phyloP scores from a whole-genome alignment of 1,284 basidiomycete genomes.

The Sanguinoderma infundibulare region DNA sequence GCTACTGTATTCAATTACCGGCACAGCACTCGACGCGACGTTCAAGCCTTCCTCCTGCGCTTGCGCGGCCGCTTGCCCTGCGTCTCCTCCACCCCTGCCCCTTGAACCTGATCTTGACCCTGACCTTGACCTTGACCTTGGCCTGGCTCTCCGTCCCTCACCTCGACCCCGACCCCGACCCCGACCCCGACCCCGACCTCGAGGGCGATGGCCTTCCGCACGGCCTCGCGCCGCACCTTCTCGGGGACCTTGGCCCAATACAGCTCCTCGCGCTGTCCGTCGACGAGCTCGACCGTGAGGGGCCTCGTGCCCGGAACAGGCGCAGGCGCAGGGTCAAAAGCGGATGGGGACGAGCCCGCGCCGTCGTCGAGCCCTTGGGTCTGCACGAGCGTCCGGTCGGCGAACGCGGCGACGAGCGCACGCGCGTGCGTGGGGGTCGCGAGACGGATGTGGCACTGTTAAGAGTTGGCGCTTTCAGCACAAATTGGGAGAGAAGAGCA shows the following conservation, averaged over 20 bases:
- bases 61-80: slow-evolving; percentile 25
- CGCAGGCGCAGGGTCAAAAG: neutral
- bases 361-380: slow-evolving; percentile 44
- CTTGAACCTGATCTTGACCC: neutral
- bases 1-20: no score
- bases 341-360: slow-evolving; percentile 10
- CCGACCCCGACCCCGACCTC: neutral
- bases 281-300: slow-evolving; percentile 58
- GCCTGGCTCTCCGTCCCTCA: neutral
- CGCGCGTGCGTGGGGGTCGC: slow-evolving; percentile 52
- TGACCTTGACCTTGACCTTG: neutral
- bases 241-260: slow-evolving; percentile 82
- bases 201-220: slow-evolving; percentile 46
- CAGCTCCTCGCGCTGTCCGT: slow-evolving; percentile 64
- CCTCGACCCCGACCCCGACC: neutral
- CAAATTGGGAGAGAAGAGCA: neutral
- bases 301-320: slow-evolving; percentile 30
- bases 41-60: slow-evolving; percentile 20
- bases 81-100: neutral
- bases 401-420: slow-evolving; percentile 52
- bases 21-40: neutral
- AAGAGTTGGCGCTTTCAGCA: neutral
- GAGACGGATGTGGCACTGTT: slow-evolving; percentile 75
- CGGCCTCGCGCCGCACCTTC: slow-evolving; percentile 65
- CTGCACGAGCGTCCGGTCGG: slow-evolving; percentile 43